Evolutionary conservation across 345 rosid species (phyloP).

Genomic region (rapeseed (Brassica napus)): DNA sequence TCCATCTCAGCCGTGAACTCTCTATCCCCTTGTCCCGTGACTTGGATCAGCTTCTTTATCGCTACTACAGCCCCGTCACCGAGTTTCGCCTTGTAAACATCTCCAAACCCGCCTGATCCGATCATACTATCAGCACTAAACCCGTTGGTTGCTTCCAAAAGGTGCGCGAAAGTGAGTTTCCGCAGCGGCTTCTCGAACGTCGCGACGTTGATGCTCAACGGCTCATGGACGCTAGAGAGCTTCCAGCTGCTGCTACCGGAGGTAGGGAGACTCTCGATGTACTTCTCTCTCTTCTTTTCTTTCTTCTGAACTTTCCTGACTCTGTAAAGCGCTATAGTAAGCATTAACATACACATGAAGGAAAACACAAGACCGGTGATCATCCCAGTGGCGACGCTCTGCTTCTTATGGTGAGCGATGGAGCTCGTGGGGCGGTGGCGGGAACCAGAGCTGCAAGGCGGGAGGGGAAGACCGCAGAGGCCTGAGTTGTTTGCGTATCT

Average conservation of each 20-base stretch:
- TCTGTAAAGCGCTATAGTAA: constrained; percentile 48
- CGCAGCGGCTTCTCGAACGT: constrained; percentile 82
- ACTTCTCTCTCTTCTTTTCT: constrained; percentile 59
- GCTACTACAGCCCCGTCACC: constrained; percentile 85
- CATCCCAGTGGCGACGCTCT: constrained; percentile 56
- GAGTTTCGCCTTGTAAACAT: constrained; percentile 83
- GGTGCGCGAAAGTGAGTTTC: constrained; percentile 85
- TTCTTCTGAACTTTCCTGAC: constrained; percentile 61
- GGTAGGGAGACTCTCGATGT: constrained; percentile 66
- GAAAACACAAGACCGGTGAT: constrained; percentile 79
- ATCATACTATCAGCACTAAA: constrained; percentile 81
- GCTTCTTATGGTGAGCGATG: constrained; percentile 50
- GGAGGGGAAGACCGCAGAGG: constrained; percentile 84
- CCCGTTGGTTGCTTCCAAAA: constrained; percentile 86
- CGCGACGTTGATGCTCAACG: constrained; percentile 79
- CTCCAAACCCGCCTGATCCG: constrained; percentile 97
- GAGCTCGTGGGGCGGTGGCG: constrained; percentile 32
- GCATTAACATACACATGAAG: constrained; percentile 64
- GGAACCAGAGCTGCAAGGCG: constrained; percentile 46
- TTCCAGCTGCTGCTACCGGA: constrained; percentile 69
- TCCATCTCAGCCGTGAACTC: constrained; percentile 99
- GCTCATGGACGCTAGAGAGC: constrained; percentile 65
- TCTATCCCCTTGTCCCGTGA: constrained; percentile 93
- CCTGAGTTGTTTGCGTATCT: constrained; percentile 73
- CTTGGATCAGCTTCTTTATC: constrained; percentile 85